Evolutionary conservation across 441 rosid species (phyloP).

Genomic region (Adansonia grandidieri): DNA sequence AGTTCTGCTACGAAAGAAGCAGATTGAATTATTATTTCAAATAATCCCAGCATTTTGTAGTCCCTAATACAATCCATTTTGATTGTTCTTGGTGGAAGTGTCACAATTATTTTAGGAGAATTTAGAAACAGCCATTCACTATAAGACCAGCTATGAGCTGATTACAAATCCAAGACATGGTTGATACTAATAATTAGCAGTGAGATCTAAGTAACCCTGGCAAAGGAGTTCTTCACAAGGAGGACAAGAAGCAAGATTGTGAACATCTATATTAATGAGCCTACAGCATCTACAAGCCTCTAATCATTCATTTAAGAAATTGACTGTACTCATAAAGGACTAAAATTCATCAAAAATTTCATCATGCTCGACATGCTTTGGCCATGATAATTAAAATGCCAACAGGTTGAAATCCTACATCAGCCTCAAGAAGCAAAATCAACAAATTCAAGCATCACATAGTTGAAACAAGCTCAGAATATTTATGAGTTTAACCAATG

Average conservation of each 20-base stretch:
- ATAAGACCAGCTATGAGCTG: not conserved
- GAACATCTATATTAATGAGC: not conserved
- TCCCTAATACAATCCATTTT: not conserved
- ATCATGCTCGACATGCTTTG: not conserved
- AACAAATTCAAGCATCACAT: slow-evolving; percentile 5
- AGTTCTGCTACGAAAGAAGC: not conserved
- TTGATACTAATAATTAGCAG: not conserved
- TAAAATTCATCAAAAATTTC: not conserved
- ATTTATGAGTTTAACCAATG: not conserved
- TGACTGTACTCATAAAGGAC: not conserved
- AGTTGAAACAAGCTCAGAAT: not conserved
- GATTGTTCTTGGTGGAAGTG: not conserved
- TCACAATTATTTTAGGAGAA: not conserved
- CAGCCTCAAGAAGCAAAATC: not conserved
- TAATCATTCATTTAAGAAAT: not conserved
- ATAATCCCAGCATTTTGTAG: not conserved
- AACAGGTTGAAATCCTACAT: not conserved
- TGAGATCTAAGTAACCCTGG: not conserved
- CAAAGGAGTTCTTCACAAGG: not conserved
- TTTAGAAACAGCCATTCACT: not conserved
- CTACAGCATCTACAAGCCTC: not conserved
- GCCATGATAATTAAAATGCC: not conserved
- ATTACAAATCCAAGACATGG: not conserved
- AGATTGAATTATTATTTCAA: not conserved
- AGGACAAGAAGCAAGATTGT: not conserved